Evolutionary conservation across 441 rosid genomes (phyloP).

Genomic region (Pelargonium cotyledonis): DNA sequence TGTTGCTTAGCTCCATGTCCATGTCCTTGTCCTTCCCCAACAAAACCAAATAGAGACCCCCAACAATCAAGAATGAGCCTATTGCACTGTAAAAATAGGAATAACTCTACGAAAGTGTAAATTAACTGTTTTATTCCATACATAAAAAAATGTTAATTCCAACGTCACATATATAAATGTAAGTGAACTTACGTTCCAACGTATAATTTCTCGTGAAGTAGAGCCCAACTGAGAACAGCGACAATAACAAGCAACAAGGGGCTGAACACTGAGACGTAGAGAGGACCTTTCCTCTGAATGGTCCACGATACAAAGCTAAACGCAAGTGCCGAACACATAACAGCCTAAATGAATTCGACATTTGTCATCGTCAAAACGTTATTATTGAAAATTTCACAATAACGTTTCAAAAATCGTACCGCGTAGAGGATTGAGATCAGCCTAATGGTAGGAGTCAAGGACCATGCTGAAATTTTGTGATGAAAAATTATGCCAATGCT

Average conservation of each 20-base stretch:
- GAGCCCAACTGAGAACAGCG: slow-evolving; percentile 74
- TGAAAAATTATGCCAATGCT: slow-evolving; percentile 36
- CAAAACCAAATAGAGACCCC: background rate
- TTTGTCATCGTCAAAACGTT: too few species aligned
- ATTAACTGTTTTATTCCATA: too few species aligned
- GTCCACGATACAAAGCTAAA: slow-evolving; percentile 66
- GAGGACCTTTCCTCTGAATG: slow-evolving; percentile 71
- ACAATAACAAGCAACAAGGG: slow-evolving; percentile 73
- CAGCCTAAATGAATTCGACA: slow-evolving; percentile 37
- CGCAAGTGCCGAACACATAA: slow-evolving; percentile 64
- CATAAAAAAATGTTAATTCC: too few species aligned
- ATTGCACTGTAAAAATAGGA: background rate
- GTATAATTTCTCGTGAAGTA: slow-evolving; percentile 71
- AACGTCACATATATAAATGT: too few species aligned
- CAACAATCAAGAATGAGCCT: background rate
- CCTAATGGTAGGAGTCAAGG: slow-evolving; percentile 44
- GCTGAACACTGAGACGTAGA: slow-evolving; percentile 79
- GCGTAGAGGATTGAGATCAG: slow-evolving; percentile 60
- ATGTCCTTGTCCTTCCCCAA: background rate
- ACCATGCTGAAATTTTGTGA: slow-evolving; percentile 51
- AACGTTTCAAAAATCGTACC: slow-evolving; percentile 25
- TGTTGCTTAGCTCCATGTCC: background rate
- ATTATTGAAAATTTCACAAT: too few species aligned
- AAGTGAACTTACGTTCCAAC: slow-evolving; percentile 47
- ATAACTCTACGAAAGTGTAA: too few species aligned